phyloP scores from a whole-genome alignment of 2,329 filamentous ascomycete genomes.

The Rutstroemia sp. region DNA sequence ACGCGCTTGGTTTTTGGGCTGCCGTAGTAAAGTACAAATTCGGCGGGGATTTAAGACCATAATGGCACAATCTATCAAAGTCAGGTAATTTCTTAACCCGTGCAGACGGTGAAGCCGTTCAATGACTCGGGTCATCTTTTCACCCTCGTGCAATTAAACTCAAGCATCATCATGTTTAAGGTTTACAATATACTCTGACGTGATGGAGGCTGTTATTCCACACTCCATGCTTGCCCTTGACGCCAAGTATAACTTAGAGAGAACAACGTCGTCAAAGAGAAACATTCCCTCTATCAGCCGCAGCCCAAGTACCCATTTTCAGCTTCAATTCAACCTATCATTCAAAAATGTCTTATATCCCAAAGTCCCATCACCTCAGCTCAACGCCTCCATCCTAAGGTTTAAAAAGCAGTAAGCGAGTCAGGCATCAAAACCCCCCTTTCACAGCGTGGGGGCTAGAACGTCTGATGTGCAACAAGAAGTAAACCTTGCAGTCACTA shows the following conservation, averaged over 20 bases:
- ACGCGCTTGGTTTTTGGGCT: slow-evolving; percentile 1
- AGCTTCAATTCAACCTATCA: not conserved
- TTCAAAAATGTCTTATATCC: not conserved
- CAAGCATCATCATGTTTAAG: no score
- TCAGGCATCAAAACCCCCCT: not conserved
- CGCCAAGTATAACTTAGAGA: no score
- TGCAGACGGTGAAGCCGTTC: not conserved
- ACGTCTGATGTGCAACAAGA: slow-evolving; percentile 3
- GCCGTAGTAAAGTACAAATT: not conserved
- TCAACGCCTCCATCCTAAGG: no score
- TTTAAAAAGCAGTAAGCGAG: not conserved
- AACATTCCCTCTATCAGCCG: no score
- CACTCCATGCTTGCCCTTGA: no score
- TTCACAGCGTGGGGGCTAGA: not conserved
- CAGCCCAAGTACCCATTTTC: no score
- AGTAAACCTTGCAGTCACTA: not conserved
- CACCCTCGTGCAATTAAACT: no score
- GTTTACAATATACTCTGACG: no score
- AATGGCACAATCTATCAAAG: not conserved
- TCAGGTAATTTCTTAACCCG: no score
- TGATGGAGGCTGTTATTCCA: no score
- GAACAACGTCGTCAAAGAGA: no score
- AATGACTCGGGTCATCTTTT: no score
- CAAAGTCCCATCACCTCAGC: not conserved
- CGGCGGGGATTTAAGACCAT: not conserved